Conservation (phyloP, 805 yeast genomes). For the Maudiozyma barnettii region DNA sequence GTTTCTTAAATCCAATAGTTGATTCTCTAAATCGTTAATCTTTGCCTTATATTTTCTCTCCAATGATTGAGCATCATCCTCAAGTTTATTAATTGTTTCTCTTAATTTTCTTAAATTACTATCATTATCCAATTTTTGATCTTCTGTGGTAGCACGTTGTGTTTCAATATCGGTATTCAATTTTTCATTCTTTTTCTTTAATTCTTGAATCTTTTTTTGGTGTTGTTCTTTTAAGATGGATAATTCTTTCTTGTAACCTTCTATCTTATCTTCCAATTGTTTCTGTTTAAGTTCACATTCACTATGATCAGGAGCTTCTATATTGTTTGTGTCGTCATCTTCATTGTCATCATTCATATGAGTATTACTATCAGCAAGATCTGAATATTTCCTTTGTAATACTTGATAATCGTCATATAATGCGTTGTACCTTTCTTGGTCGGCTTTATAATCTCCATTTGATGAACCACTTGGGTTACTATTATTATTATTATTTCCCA, state of each 20-base stretch:
- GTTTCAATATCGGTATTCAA: conserved; percentile 1
- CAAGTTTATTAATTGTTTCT: not conserved
- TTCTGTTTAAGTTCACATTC: conserved; percentile 2
- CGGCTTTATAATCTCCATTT: not conserved
- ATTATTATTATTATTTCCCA: conserved; percentile 13
- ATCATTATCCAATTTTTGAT: not conserved
- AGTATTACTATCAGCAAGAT: not conserved
- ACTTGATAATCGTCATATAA: conserved; percentile 10
- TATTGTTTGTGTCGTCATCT: not conserved
- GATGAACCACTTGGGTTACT: conserved; percentile 14
- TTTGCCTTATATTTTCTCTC: not conserved
- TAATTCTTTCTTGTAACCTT: conserved; percentile 1
- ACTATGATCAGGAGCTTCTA: not conserved
- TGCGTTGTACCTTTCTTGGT: conserved; percentile 8
- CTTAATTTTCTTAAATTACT: not conserved
- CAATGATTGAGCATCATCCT: not conserved
- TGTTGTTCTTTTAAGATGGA: not conserved
- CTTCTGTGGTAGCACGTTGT: not conserved
- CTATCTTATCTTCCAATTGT: conserved; percentile 1
- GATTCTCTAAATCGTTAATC: not conserved
- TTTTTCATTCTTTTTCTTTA: conserved; percentile 7
- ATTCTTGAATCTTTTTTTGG: conserved; percentile 4
- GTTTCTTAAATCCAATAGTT: not conserved
- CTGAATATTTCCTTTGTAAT: conserved; percentile 2
- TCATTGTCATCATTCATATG: not conserved